Base-by-base conservation (phyloP, 108 stramenopile genomes). In the Nitzschia palea region DNA sequence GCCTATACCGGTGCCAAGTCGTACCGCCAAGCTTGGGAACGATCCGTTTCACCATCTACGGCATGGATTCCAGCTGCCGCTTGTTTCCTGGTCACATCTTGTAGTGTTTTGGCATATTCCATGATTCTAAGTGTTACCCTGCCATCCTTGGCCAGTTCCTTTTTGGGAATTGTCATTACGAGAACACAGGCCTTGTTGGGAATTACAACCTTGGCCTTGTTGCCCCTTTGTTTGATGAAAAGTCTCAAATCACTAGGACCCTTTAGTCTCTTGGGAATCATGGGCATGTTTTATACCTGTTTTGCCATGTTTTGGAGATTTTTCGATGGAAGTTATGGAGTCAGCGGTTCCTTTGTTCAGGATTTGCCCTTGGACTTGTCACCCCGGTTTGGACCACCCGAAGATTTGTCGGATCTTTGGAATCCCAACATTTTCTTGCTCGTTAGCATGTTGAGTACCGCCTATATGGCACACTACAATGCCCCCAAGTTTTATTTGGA, bases 401-500 rank as follows among this genome's bases (percentile, higher is more conserved):
- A 73, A 2, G 80, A 48, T 33, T 42, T 60, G 31, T n/a, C 1
- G 8, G 22, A 34, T 15, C 17, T 70, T 3, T 35, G 32, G 20
- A 59, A 43, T 55, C 63, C 52, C 50, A 68, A 82, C 36, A 62
- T 88, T 4, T 77, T 95, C 9, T 79, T 96, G 57, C 67, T 97
- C 33, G 63, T 97, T 14, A 90, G 89, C 70, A 98, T 98, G 94
- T 65, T 98, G 47, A 79, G 82, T 66, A 97, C 97, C 12, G 92
- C 95, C 0, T 98, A 82, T 80, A 86, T 94, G 67, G 91, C 94
- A 14, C 97, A 98, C 68, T 94, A 83, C 78, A 78, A 94, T 62
- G 97, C 97, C 15, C 95, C 97, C 30, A 85, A 89, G 54, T 95
- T 93, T 74, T 95, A 89, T 67, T 65, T 69, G 48, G 95, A 96